Evolutionary conservation across 805 yeast species (phyloP), one percentile per base, ranked within the genome.

Genomic region (Nakazawaea anatomiae): DNA sequence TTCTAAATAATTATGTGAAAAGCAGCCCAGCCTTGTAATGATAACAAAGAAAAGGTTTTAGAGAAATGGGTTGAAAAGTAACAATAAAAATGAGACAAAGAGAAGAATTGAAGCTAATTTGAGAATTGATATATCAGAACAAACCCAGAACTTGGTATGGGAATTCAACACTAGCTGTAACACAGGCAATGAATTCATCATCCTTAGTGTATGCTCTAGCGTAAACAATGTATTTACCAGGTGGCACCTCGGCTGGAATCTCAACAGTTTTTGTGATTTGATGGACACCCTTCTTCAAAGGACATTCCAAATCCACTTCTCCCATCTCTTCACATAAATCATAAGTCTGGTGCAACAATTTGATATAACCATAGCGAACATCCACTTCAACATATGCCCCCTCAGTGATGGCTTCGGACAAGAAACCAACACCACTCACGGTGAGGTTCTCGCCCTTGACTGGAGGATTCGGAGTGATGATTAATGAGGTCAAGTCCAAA

Each of bases 331-430:
- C 96, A 69, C 99, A 94, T 55, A 94, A 73, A 66, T 94, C 98
- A 65, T 85, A 87, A n/a, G 95, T 88, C 65, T 90, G 92, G 59
- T 89, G 85, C 48, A 94, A 70, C 52, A 94, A 76, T 59, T 87
- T 87, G 68, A 94, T 91, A 70, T 87, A 91, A 5, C 98, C 99
- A 61, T 90, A 86, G 57, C 87, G 79, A 25, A 94, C 98, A 58
- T 89, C 95, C 31, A 94, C 92, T 58, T 91, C 97, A 47, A 94
- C 95, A 61, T 91, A 94, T 0, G 98, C 88, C 35, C 99, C 99
- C 18, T 89, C 92, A 31, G 66, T 79, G 38, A 94, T 71, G 7
- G 72, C 73, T 47, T 75, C 64, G 27, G 71, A 54, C 47, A 92
- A 69, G 38, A 64, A 64, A 3, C 97, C 99, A 5, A 72, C 65